These are phyloP conservation scores for Penicillium sp. DNA, from an alignment of 2,329 filamentous ascomycete genomes.

Conservation along the genomic window DNA sequence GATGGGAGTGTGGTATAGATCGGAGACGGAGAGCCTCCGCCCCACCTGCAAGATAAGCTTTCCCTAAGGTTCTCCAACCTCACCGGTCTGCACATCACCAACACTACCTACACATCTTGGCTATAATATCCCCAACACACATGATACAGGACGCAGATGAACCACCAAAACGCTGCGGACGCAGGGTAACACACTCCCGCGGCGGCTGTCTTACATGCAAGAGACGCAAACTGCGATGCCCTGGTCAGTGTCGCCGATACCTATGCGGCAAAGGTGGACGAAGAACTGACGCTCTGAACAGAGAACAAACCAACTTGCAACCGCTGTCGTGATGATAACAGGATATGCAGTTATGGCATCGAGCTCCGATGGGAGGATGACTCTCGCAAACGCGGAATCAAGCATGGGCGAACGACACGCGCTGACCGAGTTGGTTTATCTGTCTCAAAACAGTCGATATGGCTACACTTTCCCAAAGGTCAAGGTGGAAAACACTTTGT, in stretches of 20 bases:
- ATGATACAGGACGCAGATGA: slow-evolving; percentile 6
- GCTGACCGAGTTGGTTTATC: slow-evolving; percentile 12
- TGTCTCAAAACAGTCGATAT: slow-evolving; percentile 3
- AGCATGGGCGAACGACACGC: slow-evolving; percentile 14
- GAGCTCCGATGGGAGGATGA: slow-evolving; percentile 16
- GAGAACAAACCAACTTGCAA: slow-evolving; percentile 15
- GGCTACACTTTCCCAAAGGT: slow-evolving; percentile 8
- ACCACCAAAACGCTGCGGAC: slow-evolving; percentile 10
- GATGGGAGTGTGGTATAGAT: not conserved
- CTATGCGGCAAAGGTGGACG: not conserved
- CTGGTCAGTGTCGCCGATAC: slow-evolving; percentile 4
- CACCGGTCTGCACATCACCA: too few relatives aligned
- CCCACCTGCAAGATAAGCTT: not conserved
- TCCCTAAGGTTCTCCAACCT: too few relatives aligned
- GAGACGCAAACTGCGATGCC: slow-evolving; percentile 15
- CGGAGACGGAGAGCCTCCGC: not conserved
- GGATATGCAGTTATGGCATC: slow-evolving; percentile 11
- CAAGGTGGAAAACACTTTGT: slow-evolving; percentile 13
- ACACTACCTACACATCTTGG: not conserved
- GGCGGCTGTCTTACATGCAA: slow-evolving; percentile 16
- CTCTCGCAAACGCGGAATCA: slow-evolving; percentile 15
- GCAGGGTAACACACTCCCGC: slow-evolving; percentile 16
- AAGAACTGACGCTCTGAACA: slow-evolving; percentile 1
- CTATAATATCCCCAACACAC: not conserved
- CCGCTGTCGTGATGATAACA: slow-evolving; percentile 13